Conservation (phyloP, 192 early-diverging fungal genomes). For the Paraglomus brasilianum region DNA sequence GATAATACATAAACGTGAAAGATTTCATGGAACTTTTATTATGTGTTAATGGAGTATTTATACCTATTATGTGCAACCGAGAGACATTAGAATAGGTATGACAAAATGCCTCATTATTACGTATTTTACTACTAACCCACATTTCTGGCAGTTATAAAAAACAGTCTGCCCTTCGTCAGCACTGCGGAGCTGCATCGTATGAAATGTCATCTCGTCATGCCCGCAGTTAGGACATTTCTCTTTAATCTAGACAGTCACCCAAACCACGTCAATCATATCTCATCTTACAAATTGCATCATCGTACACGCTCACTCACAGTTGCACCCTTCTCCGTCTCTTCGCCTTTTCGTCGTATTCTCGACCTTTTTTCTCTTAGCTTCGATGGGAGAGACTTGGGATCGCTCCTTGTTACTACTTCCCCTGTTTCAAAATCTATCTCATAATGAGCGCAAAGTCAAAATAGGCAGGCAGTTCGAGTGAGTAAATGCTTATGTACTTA, state of each 20-base stretch:
- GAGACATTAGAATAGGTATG: neutral
- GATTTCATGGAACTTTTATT: neutral
- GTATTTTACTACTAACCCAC: constrained; percentile 64
- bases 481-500: constrained; percentile 26
- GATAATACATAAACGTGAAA: too few species aligned
- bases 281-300: neutral
- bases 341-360: constrained; percentile 45
- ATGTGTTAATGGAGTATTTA: constrained; percentile 9
- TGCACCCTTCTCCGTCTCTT: constrained; percentile 44
- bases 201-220: constrained; percentile 89
- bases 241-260: constrained; percentile 64
- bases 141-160: constrained; percentile 96
- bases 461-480: neutral
- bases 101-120: neutral
- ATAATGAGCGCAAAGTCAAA: neutral
- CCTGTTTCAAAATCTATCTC: constrained; percentile 70
- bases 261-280: constrained; percentile 4
- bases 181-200: constrained; percentile 94
- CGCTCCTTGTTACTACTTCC: constrained; percentile 77
- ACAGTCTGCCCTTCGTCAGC: constrained; percentile 99
- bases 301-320: constrained; percentile 37
- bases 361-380: constrained; percentile 56
- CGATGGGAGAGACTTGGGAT: constrained; percentile 78
- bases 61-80: neutral
- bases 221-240: constrained; percentile 97